These are phyloP conservation scores for Cryptococcus hybrid DNA, from an alignment of 1,284 basidiomycete species.

Conservation along the genomic window DNA sequence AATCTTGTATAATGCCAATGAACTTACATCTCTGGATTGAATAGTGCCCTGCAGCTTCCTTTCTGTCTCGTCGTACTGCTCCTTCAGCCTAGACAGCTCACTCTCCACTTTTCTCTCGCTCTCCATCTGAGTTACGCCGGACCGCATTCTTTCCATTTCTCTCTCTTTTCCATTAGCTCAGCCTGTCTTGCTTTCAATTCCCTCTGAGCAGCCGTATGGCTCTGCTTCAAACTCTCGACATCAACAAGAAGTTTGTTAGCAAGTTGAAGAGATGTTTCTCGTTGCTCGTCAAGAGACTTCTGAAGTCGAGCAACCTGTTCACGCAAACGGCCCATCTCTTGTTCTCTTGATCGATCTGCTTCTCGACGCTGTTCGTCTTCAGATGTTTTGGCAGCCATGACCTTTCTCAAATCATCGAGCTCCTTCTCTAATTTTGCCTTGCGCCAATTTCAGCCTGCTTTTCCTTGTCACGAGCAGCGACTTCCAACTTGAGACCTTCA, in stretches of 20 bases:
- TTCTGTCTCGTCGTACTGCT: constrained; percentile 71
- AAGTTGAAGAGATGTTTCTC: constrained; percentile 32
- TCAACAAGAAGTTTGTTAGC: constrained; percentile 49
- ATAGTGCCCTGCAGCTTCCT: constrained; percentile 62
- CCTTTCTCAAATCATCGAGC: constrained; percentile 76
- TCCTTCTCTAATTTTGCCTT: constrained; percentile 69
- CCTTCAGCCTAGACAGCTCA: constrained; percentile 68
- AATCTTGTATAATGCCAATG: background rate
- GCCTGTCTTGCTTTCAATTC: constrained; percentile 61
- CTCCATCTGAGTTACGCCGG: constrained; percentile 62
- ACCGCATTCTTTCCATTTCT: constrained; percentile 56
- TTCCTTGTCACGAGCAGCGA: constrained; percentile 65
- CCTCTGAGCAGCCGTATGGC: constrained; percentile 54
- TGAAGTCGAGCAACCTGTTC: constrained; percentile 55
- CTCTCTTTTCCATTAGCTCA: constrained; percentile 56
- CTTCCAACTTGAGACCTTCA: constrained; percentile 65
- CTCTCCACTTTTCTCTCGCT: constrained; percentile 68
- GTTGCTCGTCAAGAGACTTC: constrained; percentile 36
- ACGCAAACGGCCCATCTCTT: constrained; percentile 75
- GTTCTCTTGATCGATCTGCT: constrained; percentile 81
- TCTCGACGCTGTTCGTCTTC: constrained; percentile 82
- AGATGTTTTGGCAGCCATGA: constrained; percentile 79
- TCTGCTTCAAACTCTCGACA: constrained; percentile 49
- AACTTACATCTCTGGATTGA: constrained; percentile 68
- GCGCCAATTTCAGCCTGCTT: constrained; percentile 57